Evolutionary conservation across 352 stramenopile genomes (phyloP).

Genomic region (Phytophthora hybrid): DNA sequence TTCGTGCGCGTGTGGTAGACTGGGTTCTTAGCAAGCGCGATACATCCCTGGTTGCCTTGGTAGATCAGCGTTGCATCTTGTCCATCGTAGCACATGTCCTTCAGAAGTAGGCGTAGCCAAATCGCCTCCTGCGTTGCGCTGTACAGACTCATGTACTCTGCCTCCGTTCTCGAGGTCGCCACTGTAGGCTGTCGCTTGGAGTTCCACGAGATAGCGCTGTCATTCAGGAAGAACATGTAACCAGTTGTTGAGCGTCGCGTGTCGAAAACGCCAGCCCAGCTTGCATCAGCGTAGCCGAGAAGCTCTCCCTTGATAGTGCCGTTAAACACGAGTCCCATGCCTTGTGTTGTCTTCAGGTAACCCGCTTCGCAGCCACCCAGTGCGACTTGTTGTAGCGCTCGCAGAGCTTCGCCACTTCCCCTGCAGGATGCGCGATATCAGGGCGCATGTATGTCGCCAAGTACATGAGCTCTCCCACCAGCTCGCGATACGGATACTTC

Average conservation of each 20-base stretch:
- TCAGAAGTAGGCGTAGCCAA: no score
- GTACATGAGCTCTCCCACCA: constrained; percentile 15
- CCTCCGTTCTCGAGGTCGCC: background rate
- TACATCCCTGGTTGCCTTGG: no score
- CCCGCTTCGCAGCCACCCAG: background rate
- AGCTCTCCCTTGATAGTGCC: background rate
- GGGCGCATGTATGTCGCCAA: background rate
- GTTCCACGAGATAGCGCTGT: constrained; percentile 4
- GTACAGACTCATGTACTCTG: constrained; percentile 1
- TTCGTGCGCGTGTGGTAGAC: no score
- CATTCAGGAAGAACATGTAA: background rate
- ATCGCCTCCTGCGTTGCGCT: background rate
- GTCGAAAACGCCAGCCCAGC: background rate
- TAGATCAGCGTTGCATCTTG: no score
- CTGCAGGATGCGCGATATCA: background rate
- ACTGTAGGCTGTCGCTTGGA: background rate
- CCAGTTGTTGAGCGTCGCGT: background rate
- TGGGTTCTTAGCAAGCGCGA: no score
- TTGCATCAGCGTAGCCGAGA: background rate
- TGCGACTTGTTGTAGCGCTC: background rate
- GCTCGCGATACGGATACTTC: constrained; percentile 9
- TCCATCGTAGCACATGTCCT: background rate
- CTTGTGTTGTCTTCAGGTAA: constrained; percentile 5
- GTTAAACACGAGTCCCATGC: constrained; percentile 3
- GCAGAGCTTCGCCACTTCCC: background rate